Evolutionary conservation across 352 stramenopile genomes (phyloP).

Genomic region (Thraustochytrium sp.): DNA sequence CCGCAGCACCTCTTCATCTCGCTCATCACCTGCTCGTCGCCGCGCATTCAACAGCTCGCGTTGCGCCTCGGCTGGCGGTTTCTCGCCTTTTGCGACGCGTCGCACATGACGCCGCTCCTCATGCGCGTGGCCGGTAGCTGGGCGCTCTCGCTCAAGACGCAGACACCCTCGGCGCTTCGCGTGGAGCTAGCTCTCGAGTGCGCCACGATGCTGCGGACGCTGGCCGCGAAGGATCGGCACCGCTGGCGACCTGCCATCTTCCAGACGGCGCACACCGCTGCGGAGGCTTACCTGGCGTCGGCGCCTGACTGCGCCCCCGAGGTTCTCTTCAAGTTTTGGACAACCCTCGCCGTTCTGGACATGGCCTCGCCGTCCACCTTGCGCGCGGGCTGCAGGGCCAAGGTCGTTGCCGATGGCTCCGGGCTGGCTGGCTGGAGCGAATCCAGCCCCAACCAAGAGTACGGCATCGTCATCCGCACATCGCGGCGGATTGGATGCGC

Average conservation of each 20-base stretch:
- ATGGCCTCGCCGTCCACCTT: constrained; percentile 34
- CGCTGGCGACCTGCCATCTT: not conserved
- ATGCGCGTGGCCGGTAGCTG: constrained; percentile 10
- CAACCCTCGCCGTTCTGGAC: constrained; percentile 3
- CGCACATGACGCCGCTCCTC: not conserved
- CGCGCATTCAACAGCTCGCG: constrained; percentile 24
- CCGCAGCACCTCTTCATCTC: not conserved
- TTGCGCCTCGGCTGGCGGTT: not conserved
- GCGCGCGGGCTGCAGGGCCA: constrained; percentile 20
- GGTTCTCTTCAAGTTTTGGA: constrained; percentile 7
- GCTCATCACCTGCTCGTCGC: constrained; percentile 17
- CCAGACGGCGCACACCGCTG: not conserved
- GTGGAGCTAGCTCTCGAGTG: constrained; percentile 22
- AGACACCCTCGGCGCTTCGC: not conserved
- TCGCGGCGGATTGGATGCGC: not conserved
- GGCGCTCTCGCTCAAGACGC: not conserved
- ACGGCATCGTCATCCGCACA: constrained; percentile 32
- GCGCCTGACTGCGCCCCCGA: not conserved
- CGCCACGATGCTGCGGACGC: not conserved
- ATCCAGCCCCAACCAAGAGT: not conserved
- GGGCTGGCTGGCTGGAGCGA: constrained; percentile 11
- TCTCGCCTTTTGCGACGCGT: not conserved
- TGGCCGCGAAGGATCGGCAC: not conserved
- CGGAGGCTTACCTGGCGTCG: not conserved
- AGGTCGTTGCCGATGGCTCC: constrained; percentile 2